These are phyloP conservation scores for Quercus alba DNA, from an alignment of 306 rosid genomes.

Conservation along the genomic window DNA sequence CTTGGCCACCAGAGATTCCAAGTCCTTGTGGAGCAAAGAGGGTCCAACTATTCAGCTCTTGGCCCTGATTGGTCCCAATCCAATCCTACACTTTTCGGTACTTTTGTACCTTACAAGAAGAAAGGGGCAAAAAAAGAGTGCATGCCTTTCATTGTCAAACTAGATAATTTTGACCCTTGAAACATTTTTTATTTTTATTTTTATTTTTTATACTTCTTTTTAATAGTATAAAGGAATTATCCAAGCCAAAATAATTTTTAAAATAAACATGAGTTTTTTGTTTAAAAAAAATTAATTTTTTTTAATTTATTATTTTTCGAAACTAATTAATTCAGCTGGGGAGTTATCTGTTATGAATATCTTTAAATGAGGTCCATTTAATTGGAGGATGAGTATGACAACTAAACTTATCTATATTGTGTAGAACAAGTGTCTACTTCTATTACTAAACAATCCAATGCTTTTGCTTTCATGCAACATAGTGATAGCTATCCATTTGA, in stretches of 20 bases:
- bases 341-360: neutral
- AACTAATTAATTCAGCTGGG: neutral
- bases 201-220: neutral
- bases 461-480: constrained; percentile 14
- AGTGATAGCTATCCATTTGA: neutral
- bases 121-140: too few species aligned
- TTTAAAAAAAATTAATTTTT: too few species aligned
- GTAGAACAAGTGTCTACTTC: constrained; percentile 8
- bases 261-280: neutral
- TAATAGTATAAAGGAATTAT: neutral
- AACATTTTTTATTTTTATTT: neutral
- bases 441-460: constrained; percentile 1
- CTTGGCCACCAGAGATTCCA: neutral
- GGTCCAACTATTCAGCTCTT: too few species aligned
- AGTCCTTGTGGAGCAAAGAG: too few species aligned
- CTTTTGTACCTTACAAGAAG: too few species aligned
- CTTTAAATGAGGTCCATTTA: neutral
- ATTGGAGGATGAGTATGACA: constrained; percentile 23
- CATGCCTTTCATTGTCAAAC: too few species aligned
- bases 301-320: neutral
- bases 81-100: too few species aligned
- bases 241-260: neutral
- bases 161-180: too few species aligned
- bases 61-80: too few species aligned
- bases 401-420: constrained; percentile 27